phyloP scores from a whole-genome alignment of 2,329 filamentous ascomycete genomes.

The Sporothrix brasiliensis region DNA sequence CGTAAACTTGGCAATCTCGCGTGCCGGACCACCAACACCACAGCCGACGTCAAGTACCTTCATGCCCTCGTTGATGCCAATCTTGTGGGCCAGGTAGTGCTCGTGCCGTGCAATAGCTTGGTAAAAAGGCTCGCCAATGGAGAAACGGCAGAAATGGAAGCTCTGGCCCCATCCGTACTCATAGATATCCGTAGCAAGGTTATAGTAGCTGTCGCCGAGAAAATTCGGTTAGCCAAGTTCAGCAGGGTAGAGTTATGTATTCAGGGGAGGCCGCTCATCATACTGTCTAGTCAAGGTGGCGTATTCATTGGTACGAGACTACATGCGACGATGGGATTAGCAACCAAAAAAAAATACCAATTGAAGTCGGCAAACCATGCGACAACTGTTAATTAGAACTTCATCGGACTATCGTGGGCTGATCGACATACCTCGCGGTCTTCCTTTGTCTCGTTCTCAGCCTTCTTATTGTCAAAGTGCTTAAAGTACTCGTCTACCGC shows the following conservation, averaged over 20 bases:
- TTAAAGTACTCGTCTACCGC: slow-evolving; percentile 84
- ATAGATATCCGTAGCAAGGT: slow-evolving; percentile 93
- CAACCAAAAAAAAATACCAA: neutral
- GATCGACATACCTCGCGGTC: slow-evolving; percentile 69
- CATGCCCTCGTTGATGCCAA: slow-evolving; percentile 83
- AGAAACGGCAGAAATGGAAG: slow-evolving; percentile 97
- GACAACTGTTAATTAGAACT: neutral
- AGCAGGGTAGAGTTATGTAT: too few species aligned
- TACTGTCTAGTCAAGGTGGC: slow-evolving; percentile 91
- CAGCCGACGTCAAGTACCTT: slow-evolving; percentile 94
- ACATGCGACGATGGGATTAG: slow-evolving; percentile 1
- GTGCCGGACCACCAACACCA: slow-evolving; percentile 91
- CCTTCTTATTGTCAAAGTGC: slow-evolving; percentile 79
- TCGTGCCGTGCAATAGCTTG: slow-evolving; percentile 95
- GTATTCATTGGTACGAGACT: slow-evolving; percentile 84
- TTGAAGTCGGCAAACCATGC: neutral
- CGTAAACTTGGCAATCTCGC: slow-evolving; percentile 95
- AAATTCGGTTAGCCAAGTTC: neutral
- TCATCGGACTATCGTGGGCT: neutral
- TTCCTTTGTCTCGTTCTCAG: slow-evolving; percentile 76
- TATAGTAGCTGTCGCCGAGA: slow-evolving; percentile 64
- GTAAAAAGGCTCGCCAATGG: slow-evolving; percentile 80
- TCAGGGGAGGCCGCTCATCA: neutral
- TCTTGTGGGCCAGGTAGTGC: slow-evolving; percentile 92
- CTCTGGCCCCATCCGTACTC: slow-evolving; percentile 96